Percentiles rank a stretch among this genome's conserved stretches.
These are phyloP conservation scores for Pythium aquatile DNA, from an alignment of 352 stramenopile species.

Conservation along the genomic window DNA sequence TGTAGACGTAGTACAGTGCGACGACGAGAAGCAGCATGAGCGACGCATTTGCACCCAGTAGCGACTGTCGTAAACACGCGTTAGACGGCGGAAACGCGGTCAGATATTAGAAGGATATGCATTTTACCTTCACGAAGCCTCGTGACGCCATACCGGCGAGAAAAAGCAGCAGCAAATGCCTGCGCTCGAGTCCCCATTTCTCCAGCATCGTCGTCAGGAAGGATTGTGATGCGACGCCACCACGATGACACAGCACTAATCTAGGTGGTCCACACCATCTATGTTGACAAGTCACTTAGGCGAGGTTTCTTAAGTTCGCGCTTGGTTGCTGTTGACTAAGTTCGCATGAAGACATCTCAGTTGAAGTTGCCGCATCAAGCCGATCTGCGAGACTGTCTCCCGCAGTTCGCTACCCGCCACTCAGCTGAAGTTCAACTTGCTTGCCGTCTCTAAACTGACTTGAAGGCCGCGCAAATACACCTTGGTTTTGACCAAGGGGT, in stretches of 20 bases:
- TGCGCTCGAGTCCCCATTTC: conserved; percentile 44
- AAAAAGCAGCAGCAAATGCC: conserved; percentile 76
- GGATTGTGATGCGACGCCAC: background rate
- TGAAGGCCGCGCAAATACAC: too few relatives aligned
- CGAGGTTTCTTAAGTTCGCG: background rate
- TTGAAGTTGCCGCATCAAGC: conserved; percentile 1
- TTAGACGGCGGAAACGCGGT: conserved; percentile 9
- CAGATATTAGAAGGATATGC: background rate
- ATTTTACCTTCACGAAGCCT: conserved; percentile 58
- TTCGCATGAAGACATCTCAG: conserved; percentile 1
- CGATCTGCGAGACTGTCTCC: background rate
- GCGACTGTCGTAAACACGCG: conserved; percentile 33
- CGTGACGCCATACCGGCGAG: conserved; percentile 59
- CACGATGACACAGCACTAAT: background rate
- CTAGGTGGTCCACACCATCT: background rate
- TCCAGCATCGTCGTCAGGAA: conserved; percentile 26
- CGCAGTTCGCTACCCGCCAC: too few relatives aligned
- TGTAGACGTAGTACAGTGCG: conserved; percentile 63
- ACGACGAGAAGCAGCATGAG: conserved; percentile 62
- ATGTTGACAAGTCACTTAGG: background rate
- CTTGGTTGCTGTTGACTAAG: background rate
- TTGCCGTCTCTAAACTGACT: too few relatives aligned
- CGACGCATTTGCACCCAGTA: conserved; percentile 61
- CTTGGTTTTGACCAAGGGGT: too few relatives aligned
- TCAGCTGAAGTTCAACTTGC: too few relatives aligned